phyloP scores from a whole-genome alignment of 1,139 yeast genomes.

The Geotrichum carabidarum region DNA sequence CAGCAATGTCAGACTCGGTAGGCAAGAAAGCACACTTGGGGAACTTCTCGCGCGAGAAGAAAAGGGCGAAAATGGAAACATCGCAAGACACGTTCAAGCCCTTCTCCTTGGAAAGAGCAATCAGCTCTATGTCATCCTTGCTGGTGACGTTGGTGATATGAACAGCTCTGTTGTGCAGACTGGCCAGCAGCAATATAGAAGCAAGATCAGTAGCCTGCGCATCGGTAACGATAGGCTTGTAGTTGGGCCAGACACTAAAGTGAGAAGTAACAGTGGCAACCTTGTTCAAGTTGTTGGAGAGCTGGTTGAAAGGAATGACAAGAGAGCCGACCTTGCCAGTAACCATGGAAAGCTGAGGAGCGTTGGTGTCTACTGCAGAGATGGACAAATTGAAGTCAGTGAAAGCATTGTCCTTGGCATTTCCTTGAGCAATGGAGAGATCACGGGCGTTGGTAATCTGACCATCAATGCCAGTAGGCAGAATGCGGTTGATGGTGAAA shows the following conservation, averaged over 20 bases:
- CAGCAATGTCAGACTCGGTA: constrained; percentile 69
- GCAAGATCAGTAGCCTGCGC: constrained; percentile 91
- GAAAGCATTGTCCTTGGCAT: constrained; percentile 49
- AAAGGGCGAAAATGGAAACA: constrained; percentile 74
- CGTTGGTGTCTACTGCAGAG: constrained; percentile 74
- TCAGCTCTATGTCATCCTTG: constrained; percentile 76
- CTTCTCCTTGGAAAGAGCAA: constrained; percentile 80
- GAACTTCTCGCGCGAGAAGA: constrained; percentile 66
- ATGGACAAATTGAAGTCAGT: constrained; percentile 80
- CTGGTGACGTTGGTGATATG: constrained; percentile 85
- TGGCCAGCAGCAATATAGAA: constrained; percentile 80
- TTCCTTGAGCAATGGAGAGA: constrained; percentile 50
- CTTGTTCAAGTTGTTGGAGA: constrained; percentile 53
- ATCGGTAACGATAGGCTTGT: constrained; percentile 84
- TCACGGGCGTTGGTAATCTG: constrained; percentile 60
- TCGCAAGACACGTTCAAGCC: constrained; percentile 84
- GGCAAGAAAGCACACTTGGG: constrained; percentile 71
- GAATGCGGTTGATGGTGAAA: constrained; percentile 76
- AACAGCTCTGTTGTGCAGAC: constrained; percentile 77
- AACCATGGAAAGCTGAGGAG: constrained; percentile 57
- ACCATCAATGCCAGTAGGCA: constrained; percentile 67
- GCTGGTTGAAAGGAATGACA: constrained; percentile 74
- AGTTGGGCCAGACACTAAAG: constrained; percentile 76
- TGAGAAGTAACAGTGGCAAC: constrained; percentile 75
- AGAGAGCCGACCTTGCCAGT: constrained; percentile 69